Base-by-base conservation (phyloP, 139 green algal species). In the Volvox reticuliferus region DNA sequence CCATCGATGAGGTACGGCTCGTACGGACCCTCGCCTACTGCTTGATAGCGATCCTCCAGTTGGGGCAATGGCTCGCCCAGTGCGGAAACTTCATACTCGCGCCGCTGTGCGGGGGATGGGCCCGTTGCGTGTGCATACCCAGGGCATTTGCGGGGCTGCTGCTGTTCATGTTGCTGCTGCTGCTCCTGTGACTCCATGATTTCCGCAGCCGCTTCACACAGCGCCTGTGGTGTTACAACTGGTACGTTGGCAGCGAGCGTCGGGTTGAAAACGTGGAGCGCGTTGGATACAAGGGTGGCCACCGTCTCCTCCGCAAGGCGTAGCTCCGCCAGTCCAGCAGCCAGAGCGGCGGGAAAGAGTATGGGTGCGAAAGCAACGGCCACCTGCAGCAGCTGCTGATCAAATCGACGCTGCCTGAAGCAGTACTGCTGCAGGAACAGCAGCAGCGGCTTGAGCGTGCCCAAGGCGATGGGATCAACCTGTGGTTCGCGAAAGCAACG, bases 341-440 rank as follows among this genome's bases (percentile, higher is more conserved):
- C 87, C 44, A 91, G 32, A 17, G 87, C 87, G 61, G 87, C 87
- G 1, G 87, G 87, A 61, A 91, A 91, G 24, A 91, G 87, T 20
- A 86, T 91, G 22, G 76, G 76, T 0, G 87, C 87, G 22, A 91
- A 86, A 18, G 87, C 76, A 17, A 85, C 62, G 2, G 87, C 75
- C 24, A 91, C 87, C 62, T 91, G 87, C 76, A 91, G 62, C 2
- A 91, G 87, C 76, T 91, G 87, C 33, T 79, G 35, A 28, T 91
- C 87, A 19, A 91, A 91, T 12, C 76, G 87, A 22, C 76, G 87
- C 62, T 91, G 87, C 12, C 87, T 61, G 36, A 91, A 91, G 87
- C 87, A 91, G 76, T 91, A 91, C 35, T 91, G 87, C 76, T 91
- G 87, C 26, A 91, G 87, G 75, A 91, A 91, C 12, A 91, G 87